Evolutionary conservation across 2,329 filamentous ascomycete genomes (phyloP).

Genomic region (Alternaria conjuncta): DNA sequence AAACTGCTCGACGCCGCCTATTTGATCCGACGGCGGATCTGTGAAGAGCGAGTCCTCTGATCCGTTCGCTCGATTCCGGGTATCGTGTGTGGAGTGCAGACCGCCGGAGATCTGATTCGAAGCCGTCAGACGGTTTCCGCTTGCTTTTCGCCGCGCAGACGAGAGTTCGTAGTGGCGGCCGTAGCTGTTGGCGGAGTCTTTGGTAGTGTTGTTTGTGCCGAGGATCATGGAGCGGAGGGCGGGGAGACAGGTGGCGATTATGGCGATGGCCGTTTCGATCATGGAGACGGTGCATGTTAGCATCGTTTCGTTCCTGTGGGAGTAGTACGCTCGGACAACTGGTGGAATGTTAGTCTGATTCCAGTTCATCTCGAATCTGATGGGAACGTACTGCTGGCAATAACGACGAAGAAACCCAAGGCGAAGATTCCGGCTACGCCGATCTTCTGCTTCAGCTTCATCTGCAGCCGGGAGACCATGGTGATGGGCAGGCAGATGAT

Average conservation of each 20-base stretch:
- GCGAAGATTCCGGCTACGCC: slow-evolving; percentile 31
- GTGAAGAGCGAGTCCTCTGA: slow-evolving; percentile 24
- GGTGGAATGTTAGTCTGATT: slow-evolving; percentile 4
- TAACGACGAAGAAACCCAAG: slow-evolving; percentile 30
- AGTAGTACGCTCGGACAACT: slow-evolving; percentile 33
- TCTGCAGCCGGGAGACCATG: slow-evolving; percentile 30
- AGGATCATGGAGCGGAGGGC: slow-evolving; percentile 29
- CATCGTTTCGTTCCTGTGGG: slow-evolving; percentile 27
- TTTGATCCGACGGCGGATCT: not conserved
- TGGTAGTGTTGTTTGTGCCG: slow-evolving; percentile 22
- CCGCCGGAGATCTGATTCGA: slow-evolving; percentile 1
- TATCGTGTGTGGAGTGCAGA: not conserved
- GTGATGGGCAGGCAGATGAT: slow-evolving; percentile 30
- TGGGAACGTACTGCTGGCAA: slow-evolving; percentile 26
- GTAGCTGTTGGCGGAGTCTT: slow-evolving; percentile 24
- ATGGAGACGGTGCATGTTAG: slow-evolving; percentile 33
- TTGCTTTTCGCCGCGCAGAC: slow-evolving; percentile 19
- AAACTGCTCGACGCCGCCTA: not conserved
- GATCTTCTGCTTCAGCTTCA: slow-evolving; percentile 31
- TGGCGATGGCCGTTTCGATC: slow-evolving; percentile 44
- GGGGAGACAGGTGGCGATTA: slow-evolving; percentile 51
- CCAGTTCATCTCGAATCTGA: not conserved
- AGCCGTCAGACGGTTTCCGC: slow-evolving; percentile 8
- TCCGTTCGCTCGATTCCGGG: slow-evolving; percentile 11
- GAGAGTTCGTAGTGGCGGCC: slow-evolving; percentile 33